Percentiles rank a stretch among this genome's conserved stretches.
These are phyloP conservation scores for Podospora appendiculata DNA, from an alignment of 495 filamentous ascomycete species.

Conservation along the genomic window DNA sequence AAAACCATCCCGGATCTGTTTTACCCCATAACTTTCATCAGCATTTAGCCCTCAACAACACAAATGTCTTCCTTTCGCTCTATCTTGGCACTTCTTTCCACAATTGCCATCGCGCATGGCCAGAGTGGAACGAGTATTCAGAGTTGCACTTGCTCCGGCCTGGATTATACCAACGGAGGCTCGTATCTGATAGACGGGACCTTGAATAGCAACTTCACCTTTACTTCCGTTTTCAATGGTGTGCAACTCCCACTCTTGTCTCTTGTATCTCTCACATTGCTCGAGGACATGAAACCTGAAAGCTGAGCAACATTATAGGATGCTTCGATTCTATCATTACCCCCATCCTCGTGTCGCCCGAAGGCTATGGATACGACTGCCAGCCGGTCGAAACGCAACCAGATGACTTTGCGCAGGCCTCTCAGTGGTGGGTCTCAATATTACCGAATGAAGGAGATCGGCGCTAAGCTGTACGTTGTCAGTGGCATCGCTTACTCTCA, in stretches of 20 bases:
- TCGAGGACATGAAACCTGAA: not conserved
- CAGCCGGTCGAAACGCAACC: constrained; percentile 14
- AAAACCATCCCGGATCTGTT: too few species aligned
- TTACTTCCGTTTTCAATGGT: constrained; percentile 19
- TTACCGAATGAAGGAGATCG: not conserved
- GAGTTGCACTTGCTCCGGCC: constrained; percentile 16
- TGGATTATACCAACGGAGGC: constrained; percentile 26
- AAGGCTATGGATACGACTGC: constrained; percentile 19
- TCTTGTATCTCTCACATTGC: not conserved
- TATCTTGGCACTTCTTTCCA: too few species aligned
- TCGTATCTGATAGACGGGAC: constrained; percentile 23
- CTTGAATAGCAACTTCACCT: constrained; percentile 17
- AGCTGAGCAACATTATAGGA: constrained; percentile 1
- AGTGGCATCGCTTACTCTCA: constrained; percentile 16
- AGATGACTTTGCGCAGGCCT: constrained; percentile 15
- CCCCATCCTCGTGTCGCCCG: constrained; percentile 22
- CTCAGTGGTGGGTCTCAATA: constrained; percentile 12
- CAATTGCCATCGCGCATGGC: too few species aligned
- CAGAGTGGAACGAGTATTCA: not conserved
- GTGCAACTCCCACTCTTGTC: not conserved
- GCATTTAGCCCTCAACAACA: too few species aligned
- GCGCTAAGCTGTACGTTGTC: not conserved
- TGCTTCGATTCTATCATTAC: constrained; percentile 18
- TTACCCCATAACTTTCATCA: too few species aligned
- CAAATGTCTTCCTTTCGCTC: too few species aligned